Percentiles rank a stretch among this genome's conserved stretches.
phyloP scores from a whole-genome alignment of 1,284 basidiomycete species.

The Vanrija sp. region DNA sequence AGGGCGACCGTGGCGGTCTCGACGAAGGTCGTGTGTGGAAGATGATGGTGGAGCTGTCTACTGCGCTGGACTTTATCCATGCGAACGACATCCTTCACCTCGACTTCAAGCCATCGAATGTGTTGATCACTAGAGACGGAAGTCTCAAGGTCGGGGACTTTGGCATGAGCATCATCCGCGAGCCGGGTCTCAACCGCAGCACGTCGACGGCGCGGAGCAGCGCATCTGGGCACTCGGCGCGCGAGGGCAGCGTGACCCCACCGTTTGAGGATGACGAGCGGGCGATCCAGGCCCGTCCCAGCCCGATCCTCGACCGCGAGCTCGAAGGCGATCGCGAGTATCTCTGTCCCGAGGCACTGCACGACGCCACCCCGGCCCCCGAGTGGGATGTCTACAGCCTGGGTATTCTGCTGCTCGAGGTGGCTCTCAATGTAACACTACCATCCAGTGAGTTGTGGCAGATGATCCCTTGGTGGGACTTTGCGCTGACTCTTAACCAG shows the following conservation, averaged over 20 bases:
- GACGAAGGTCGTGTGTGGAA: constrained; percentile 98
- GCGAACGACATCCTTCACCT: constrained; percentile 81
- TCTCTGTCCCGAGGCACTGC: constrained; percentile 88
- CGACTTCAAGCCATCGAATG: constrained; percentile 94
- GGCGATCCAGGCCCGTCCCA: constrained; percentile 15
- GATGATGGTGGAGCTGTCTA: constrained; percentile 72
- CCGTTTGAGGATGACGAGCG: constrained; percentile 5
- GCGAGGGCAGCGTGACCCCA: constrained; percentile 1
- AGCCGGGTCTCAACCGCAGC: neutral
- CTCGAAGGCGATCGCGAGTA: constrained; percentile 92
- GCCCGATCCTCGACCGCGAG: constrained; percentile 51
- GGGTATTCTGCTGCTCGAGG: constrained; percentile 90
- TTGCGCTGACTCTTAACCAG: constrained; percentile 5
- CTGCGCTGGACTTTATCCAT: constrained; percentile 86
- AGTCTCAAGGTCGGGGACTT: constrained; percentile 96
- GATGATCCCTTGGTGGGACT: no score
- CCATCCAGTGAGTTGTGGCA: constrained; percentile 75
- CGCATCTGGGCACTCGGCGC: neutral
- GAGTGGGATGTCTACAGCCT: constrained; percentile 88
- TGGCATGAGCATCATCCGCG: constrained; percentile 72
- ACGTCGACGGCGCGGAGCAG: neutral
- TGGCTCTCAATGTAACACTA: constrained; percentile 87
- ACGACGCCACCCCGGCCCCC: constrained; percentile 75
- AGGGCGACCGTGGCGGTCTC: constrained; percentile 74
- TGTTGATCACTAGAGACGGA: constrained; percentile 82